Evolutionary conservation across 2,329 filamentous ascomycete genomes (phyloP).

Genomic region (Phialophora tarda): DNA sequence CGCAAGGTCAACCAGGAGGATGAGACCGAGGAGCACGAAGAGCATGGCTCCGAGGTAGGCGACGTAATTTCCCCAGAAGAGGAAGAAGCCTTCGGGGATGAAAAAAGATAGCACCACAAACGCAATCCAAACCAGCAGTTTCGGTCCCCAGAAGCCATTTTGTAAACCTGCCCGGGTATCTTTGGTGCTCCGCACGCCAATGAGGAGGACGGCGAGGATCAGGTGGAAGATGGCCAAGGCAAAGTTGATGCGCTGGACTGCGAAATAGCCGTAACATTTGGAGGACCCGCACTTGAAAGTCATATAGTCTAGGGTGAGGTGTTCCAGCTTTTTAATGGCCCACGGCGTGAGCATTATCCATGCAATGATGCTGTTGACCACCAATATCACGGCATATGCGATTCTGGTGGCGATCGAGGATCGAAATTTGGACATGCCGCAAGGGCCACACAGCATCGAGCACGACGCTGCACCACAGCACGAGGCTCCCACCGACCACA

Average conservation of each 20-base stretch:
- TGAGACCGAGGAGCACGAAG: constrained; percentile 89
- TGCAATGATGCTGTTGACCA: constrained; percentile 94
- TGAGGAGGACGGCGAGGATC: constrained; percentile 78
- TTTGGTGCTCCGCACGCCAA: constrained; percentile 86
- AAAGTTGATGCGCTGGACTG: constrained; percentile 97
- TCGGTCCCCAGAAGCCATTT: constrained; percentile 99
- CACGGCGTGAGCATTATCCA: constrained; percentile 99
- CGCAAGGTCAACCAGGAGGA: constrained; percentile 90
- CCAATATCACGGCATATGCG: constrained; percentile 90
- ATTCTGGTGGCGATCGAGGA: constrained; percentile 98
- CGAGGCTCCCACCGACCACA: constrained; percentile 80
- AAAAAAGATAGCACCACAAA: constrained; percentile 92
- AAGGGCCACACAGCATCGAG: constrained; percentile 92
- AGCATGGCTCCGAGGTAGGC: constrained; percentile 86
- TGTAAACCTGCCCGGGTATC: constrained; percentile 86
- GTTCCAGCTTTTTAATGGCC: constrained; percentile 94
- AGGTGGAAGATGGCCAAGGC: constrained; percentile 93
- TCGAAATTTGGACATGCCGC: constrained; percentile 96
- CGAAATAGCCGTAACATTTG: constrained; percentile 92
- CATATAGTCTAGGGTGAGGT: constrained; percentile 92
- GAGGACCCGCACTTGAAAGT: constrained; percentile 84
- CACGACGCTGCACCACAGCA: constrained; percentile 97
- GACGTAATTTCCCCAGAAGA: constrained; percentile 94
- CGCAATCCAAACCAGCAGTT: constrained; percentile 85
- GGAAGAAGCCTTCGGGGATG: constrained; percentile 92